A percentile compares a stretch with the other conserved stretches of the same genome.
Conservation (phyloP, 2,329 filamentous ascomycete species). For the Lasiodiplodia theobromae region DNA sequence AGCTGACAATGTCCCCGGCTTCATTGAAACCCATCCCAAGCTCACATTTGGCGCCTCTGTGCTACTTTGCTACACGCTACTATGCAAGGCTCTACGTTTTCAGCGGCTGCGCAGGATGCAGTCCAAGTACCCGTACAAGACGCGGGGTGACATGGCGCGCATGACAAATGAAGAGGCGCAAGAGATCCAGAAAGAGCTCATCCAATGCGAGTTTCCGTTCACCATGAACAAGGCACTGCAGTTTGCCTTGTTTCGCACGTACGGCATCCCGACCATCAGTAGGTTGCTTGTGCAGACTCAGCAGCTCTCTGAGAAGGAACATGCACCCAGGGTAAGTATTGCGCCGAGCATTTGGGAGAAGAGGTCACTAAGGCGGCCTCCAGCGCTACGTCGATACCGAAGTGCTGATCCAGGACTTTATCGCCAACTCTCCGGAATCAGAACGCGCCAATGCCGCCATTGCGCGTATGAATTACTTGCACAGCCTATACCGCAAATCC, state of each 20-base stretch:
- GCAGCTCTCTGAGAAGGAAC: constrained; percentile 38
- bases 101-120: constrained; percentile 49
- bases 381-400: constrained; percentile 44
- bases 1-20: neutral
- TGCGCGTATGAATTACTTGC: constrained; percentile 70
- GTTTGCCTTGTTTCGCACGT: constrained; percentile 63
- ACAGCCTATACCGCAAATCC: constrained; percentile 62
- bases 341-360: too few species aligned
- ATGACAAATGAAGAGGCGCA: constrained; percentile 64
- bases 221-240: constrained; percentile 59
- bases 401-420: constrained; percentile 44
- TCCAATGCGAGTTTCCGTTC: constrained; percentile 63
- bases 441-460: constrained; percentile 55
- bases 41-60: constrained; percentile 7
- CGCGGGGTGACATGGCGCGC: constrained; percentile 53
- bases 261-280: constrained; percentile 48
- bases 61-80: constrained; percentile 40
- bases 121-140: constrained; percentile 53
- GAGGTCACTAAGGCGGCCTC: neutral
- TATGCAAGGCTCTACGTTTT: constrained; percentile 48
- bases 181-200: constrained; percentile 55
- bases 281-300: constrained; percentile 44
- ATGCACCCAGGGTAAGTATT: constrained; percentile 33
- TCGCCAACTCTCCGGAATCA: constrained; percentile 37
- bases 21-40: neutral